A percentile compares a stretch with the other conserved stretches of the same genome.
phyloP scores from a whole-genome alignment of 495 filamentous ascomycete genomes.

The Talaromyces liani region DNA sequence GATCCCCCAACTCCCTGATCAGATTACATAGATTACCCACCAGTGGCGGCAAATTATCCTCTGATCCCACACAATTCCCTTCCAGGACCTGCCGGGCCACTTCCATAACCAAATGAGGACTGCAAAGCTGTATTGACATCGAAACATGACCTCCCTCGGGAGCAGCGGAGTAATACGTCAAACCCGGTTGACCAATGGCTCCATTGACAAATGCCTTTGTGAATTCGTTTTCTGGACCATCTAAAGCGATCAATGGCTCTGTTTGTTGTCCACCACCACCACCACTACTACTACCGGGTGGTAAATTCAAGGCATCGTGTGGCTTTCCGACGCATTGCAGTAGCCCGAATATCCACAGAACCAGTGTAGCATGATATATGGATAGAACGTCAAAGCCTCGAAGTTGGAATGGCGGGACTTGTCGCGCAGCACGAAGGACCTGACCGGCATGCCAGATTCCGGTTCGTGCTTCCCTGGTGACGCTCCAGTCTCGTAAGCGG shows the following conservation, averaged over 20 bases:
- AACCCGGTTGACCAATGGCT: conserved; percentile 20
- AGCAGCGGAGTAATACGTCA: conserved; percentile 23
- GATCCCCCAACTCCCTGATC: conserved; percentile 39
- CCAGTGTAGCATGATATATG: conserved; percentile 48
- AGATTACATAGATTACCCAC: conserved; percentile 48
- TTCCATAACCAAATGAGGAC: conserved; percentile 28
- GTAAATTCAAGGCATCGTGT: conserved; percentile 1
- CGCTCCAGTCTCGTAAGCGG: conserved; percentile 42
- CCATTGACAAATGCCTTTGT: conserved; percentile 29
- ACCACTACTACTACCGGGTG: conserved; percentile 14
- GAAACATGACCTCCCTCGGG: not conserved
- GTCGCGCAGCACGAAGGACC: conserved; percentile 42
- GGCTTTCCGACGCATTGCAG: conserved; percentile 18
- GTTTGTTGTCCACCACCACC: not conserved
- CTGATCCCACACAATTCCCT: conserved; percentile 30
- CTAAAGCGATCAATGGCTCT: conserved; percentile 17
- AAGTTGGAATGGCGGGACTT: conserved; percentile 34
- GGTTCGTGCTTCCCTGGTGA: conserved; percentile 35
- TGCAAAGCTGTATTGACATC: not conserved
- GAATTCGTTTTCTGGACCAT: conserved; percentile 19
- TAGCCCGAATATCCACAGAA: conserved; percentile 50
- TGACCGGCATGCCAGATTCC: conserved; percentile 56
- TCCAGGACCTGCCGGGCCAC: conserved; percentile 38
- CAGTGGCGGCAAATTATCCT: conserved; percentile 28
- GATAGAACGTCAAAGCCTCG: conserved; percentile 50